Conservation (phyloP, 768 basidiomycete genomes). For the Sistotremastrum niveocremeum region DNA sequence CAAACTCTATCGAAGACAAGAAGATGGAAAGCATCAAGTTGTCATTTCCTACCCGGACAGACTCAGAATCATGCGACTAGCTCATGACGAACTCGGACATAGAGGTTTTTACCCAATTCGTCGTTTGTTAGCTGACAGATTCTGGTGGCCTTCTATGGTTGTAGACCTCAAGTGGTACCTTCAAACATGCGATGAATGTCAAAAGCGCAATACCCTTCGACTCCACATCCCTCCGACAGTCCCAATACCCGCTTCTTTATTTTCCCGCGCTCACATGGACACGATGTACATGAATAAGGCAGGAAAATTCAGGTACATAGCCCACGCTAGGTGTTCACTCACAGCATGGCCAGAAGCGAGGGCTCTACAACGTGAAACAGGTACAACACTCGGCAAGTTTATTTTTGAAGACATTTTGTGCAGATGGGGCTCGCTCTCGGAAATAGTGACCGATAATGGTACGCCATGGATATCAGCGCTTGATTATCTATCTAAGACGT, state of each 20-base stretch:
- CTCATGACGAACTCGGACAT: conserved; percentile 18
- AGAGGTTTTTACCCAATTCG: conserved; percentile 15
- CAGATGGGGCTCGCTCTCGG: conserved; percentile 23
- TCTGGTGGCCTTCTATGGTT: conserved; percentile 10
- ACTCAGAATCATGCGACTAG: conserved; percentile 12
- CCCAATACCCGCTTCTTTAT: conserved; percentile 11
- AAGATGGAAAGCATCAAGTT: conserved; percentile 9
- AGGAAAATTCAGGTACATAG: conserved; percentile 19
- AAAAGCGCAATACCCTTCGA: conserved; percentile 12
- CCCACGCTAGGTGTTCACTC: conserved; percentile 24
- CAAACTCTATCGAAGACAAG: conserved; percentile 10
- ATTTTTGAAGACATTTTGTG: conserved; percentile 25
- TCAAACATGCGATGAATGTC: conserved; percentile 25
- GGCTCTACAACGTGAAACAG: conserved; percentile 17
- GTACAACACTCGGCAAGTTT: conserved; percentile 14
- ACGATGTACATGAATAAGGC: conserved; percentile 27
- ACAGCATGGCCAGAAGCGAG: conserved; percentile 20
- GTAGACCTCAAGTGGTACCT: conserved; percentile 11
- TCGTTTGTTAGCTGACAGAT: neutral
- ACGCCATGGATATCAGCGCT: conserved; percentile 16
- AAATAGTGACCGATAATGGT: conserved; percentile 32
- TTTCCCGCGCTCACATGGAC: conserved; percentile 25
- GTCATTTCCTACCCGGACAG: conserved; percentile 9
- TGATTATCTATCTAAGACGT: conserved; percentile 12
- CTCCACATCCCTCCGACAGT: conserved; percentile 12